phyloP scores from a whole-genome alignment of 2,329 filamentous ascomycete species.

The Annulohypoxylon truncatum region DNA sequence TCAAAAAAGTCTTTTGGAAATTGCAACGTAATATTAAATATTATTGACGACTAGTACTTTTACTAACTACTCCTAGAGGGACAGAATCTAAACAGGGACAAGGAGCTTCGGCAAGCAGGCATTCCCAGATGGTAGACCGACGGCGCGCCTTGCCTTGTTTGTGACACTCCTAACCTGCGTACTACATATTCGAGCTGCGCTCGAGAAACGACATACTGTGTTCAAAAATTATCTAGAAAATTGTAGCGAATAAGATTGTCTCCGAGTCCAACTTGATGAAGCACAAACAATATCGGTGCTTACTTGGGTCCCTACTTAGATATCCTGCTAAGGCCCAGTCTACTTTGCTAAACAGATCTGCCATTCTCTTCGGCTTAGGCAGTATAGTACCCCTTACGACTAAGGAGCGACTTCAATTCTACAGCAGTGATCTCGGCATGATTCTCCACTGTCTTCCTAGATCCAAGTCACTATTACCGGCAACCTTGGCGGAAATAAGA shows the following conservation, averaged over 20 bases:
- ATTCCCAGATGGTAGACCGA: conserved; percentile 36
- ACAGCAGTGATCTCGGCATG: conserved; percentile 27
- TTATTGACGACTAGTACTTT: conserved; percentile 9
- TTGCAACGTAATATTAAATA: conserved; percentile 12
- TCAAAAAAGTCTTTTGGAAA: background rate
- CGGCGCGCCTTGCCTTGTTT: conserved; percentile 27
- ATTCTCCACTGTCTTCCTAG: conserved; percentile 26
- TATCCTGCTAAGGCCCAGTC: conserved; percentile 1
- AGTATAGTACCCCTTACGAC: background rate
- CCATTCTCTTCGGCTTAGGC: background rate
- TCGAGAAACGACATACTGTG: background rate
- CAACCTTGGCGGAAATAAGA: conserved; percentile 32
- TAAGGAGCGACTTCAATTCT: background rate
- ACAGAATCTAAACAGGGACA: conserved; percentile 6
- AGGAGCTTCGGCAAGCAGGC: conserved; percentile 21
- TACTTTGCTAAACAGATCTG: conserved; percentile 7
- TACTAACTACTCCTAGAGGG: background rate
- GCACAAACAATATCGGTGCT: conserved; percentile 25
- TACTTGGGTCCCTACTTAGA: background rate
- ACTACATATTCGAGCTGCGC: conserved; percentile 13
- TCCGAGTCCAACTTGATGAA: background rate
- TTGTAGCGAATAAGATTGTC: background rate
- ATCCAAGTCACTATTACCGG: conserved; percentile 32
- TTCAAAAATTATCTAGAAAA: background rate
- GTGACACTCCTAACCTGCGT: conserved; percentile 13